These are phyloP conservation scores for Talaromyces sp. DNA, from an alignment of 2,329 filamentous ascomycete species.

Conservation along the genomic window DNA sequence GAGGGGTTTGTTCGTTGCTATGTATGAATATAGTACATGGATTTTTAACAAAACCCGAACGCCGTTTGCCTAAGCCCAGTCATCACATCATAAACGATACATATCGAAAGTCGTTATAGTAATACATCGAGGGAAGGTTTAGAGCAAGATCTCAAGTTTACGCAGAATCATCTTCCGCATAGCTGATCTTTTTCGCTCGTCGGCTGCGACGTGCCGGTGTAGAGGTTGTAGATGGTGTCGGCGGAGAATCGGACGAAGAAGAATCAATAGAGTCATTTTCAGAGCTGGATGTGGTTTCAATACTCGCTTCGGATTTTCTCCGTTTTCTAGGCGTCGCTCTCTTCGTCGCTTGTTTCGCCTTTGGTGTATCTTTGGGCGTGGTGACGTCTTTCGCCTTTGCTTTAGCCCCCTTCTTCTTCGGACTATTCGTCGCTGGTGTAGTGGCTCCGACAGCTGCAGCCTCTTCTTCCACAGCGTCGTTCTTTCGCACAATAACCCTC, in stretches of 20 bases:
- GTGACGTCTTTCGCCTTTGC: neutral
- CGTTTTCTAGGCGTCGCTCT: conserved; percentile 29
- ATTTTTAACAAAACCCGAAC: neutral
- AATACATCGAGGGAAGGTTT: neutral
- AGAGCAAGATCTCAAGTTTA: neutral
- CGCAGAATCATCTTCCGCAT: conserved; percentile 32
- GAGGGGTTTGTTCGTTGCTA: too few relatives aligned
- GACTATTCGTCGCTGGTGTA: conserved; percentile 1
- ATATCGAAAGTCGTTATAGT: neutral
- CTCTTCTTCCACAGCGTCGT: conserved; percentile 17
- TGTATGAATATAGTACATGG: neutral
- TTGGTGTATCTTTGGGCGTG: neutral
- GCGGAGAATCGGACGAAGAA: neutral
- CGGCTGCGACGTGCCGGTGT: conserved; percentile 24
- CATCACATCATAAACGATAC: neutral
- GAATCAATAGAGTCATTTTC: neutral
- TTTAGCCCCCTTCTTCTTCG: conserved; percentile 5
- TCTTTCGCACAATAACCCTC: conserved; percentile 13
- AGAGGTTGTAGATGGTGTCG: neutral
- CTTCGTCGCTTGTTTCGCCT: neutral
- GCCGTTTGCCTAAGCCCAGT: neutral
- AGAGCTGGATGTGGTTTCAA: conserved; percentile 24
- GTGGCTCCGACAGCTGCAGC: conserved; percentile 14
- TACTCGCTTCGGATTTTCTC: conserved; percentile 28
- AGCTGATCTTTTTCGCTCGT: conserved; percentile 34